Conservation (phyloP, 2,329 filamentous ascomycete species). For the Rhytidhysteron rufulum region DNA sequence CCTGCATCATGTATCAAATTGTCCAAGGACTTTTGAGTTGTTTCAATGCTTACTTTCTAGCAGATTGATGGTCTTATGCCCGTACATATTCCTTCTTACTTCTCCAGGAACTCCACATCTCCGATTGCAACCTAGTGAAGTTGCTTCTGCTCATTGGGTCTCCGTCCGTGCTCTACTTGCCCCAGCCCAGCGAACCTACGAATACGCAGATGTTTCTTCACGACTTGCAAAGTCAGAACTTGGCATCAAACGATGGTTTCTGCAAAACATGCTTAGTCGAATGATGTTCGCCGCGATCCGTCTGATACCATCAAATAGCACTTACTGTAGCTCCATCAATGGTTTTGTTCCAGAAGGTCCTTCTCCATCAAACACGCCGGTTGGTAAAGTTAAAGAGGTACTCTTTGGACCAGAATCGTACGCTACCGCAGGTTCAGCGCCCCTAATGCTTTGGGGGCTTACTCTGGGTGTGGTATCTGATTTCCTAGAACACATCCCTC, state of each 20-base stretch:
- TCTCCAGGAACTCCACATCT: constrained; percentile 54
- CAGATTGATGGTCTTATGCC: constrained; percentile 66
- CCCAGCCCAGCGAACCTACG: constrained; percentile 56
- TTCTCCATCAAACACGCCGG: constrained; percentile 7
- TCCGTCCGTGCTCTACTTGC: constrained; percentile 60
- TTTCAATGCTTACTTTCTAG: constrained; percentile 2
- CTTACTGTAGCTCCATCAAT: constrained; percentile 53
- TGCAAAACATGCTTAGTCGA: constrained; percentile 56
- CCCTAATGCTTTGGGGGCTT: constrained; percentile 64
- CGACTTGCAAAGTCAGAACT: constrained; percentile 57
- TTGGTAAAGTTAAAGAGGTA: constrained; percentile 14
- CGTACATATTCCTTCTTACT: constrained; percentile 63
- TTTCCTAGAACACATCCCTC: constrained; percentile 65
- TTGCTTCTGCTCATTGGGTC: constrained; percentile 67
- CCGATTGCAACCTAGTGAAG: constrained; percentile 63
- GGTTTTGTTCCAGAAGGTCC: constrained; percentile 42
- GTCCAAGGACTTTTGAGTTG: constrained; percentile 4
- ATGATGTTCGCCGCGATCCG: constrained; percentile 66
- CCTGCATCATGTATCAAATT: neutral
- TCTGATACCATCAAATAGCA: constrained; percentile 58
- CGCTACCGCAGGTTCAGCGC: constrained; percentile 34
- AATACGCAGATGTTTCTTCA: constrained; percentile 61
- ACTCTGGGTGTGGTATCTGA: constrained; percentile 65
- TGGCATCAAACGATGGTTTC: constrained; percentile 51
- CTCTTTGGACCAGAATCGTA: constrained; percentile 17